phyloP scores from a whole-genome alignment of 306 rosid genomes.

The Echinosophora koreensis region DNA sequence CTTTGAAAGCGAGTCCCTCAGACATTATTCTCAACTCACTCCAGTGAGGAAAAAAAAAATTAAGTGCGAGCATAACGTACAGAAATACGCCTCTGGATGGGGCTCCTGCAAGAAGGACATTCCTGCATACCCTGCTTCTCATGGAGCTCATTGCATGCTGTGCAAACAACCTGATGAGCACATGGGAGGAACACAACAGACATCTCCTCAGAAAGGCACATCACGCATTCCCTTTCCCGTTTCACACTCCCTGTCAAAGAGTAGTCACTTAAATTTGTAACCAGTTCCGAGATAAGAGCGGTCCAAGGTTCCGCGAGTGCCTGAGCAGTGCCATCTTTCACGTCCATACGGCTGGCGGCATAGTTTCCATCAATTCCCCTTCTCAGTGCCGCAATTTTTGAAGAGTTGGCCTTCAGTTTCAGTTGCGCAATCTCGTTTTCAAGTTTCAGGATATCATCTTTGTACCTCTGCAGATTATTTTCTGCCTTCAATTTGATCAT shows the following conservation, averaged over 20 bases:
- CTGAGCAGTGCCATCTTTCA: conserved; percentile 45
- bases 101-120: conserved; percentile 94
- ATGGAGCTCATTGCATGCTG: conserved; percentile 91
- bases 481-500: conserved; percentile 74
- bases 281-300: conserved; percentile 56
- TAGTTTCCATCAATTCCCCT: conserved; percentile 83
- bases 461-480: conserved; percentile 64
- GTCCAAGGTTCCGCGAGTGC: conserved; percentile 43
- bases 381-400: conserved; percentile 86
- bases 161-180: conserved; percentile 96
- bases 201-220: conserved; percentile 98
- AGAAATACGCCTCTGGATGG: conserved; percentile 82
- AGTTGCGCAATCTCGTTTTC: conserved; percentile 80
- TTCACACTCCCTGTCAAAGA: conserved; percentile 70
- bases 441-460: conserved; percentile 76
- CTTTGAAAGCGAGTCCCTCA: conserved; percentile 59
- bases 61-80: conserved; percentile 71
- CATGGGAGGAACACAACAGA: conserved; percentile 91
- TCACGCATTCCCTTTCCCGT: conserved; percentile 94
- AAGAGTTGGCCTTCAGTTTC: conserved; percentile 81
- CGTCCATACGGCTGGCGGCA: conserved; percentile 54
- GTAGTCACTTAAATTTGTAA: conserved; percentile 52
- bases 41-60: conserved; percentile 35
- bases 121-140: conserved; percentile 96
- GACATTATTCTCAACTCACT: conserved; percentile 63